Conservation (phyloP, 2,329 filamentous ascomycete genomes). For the Pezicula carpinea region DNA sequence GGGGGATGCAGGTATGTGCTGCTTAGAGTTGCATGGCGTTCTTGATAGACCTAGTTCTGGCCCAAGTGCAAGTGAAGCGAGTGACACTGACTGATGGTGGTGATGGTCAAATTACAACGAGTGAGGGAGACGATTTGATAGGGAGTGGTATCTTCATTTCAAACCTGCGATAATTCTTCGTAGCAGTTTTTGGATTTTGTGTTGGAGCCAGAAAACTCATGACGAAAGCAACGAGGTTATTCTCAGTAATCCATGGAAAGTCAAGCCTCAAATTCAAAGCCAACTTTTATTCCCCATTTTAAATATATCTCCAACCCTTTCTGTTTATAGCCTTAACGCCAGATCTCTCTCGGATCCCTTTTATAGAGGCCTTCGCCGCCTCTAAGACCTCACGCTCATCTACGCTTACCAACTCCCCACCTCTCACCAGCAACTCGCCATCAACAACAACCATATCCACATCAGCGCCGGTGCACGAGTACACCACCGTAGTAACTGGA, state of each 20-base stretch:
- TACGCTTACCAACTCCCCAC: constrained; percentile 17
- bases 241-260: not conserved
- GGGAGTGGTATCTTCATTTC: too few relatives aligned
- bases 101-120: too few relatives aligned
- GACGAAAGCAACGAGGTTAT: too few relatives aligned
- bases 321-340: constrained; percentile 14
- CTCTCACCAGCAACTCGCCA: constrained; percentile 20
- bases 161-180: too few relatives aligned
- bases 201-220: too few relatives aligned
- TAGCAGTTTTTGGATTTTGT: too few relatives aligned
- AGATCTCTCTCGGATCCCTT: constrained; percentile 16
- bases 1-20: too few relatives aligned
- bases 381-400: constrained; percentile 19
- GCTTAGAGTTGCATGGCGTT: too few relatives aligned
- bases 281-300: not conserved
- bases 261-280: not conserved
- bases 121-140: too few relatives aligned
- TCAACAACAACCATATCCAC: constrained; percentile 25
- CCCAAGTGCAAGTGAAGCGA: too few relatives aligned
- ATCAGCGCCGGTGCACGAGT: constrained; percentile 19
- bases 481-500: constrained; percentile 32
- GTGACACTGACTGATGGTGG: too few relatives aligned
- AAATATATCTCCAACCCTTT: constrained; percentile 19
- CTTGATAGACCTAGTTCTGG: too few relatives aligned
- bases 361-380: constrained; percentile 13